Percentiles rank a stretch among this genome's conserved stretches.
These are phyloP conservation scores for Corchorus olitorius DNA, from an alignment of 345 rosid genomes.

Conservation along the genomic window DNA sequence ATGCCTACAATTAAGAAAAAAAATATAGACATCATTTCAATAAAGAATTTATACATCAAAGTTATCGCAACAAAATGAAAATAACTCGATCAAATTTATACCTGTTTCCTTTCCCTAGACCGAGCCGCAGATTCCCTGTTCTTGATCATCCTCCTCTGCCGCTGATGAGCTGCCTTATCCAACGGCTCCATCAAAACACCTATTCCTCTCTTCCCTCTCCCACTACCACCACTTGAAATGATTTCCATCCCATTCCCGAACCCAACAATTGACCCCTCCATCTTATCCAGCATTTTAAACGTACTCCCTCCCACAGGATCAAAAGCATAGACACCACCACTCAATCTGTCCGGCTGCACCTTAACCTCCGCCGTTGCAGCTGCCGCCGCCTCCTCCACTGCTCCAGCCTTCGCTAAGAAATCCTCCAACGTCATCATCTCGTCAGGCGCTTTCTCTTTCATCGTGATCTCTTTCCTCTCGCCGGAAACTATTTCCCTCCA, in stretches of 20 bases:
- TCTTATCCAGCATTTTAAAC: conserved; percentile 57
- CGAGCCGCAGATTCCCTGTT: conserved; percentile 96
- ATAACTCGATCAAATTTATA: conserved; percentile 14
- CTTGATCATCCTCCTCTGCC: conserved; percentile 98
- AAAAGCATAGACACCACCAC: conserved; percentile 52
- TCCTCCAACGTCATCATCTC: conserved; percentile 94
- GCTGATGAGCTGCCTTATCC: conserved; percentile 87
- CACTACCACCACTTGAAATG: conserved; percentile 27
- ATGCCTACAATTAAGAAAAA: conserved; percentile 49
- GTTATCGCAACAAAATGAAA: not conserved
- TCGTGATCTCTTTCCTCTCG: conserved; percentile 54
- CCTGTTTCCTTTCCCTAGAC: conserved; percentile 96
- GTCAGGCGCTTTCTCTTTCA: conserved; percentile 74
- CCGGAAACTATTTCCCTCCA: conserved; percentile 86
- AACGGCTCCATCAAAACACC: conserved; percentile 62
- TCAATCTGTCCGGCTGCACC: conserved; percentile 46
- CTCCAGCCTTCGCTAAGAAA: conserved; percentile 75
- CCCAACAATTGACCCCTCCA: conserved; percentile 55
- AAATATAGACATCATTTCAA: not conserved
- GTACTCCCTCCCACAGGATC: conserved; percentile 48
- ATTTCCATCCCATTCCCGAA: conserved; percentile 50
- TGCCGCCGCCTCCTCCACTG: conserved; percentile 37
- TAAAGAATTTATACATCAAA: not conserved
- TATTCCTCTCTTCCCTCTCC: conserved; percentile 80
- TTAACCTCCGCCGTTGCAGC: conserved; percentile 33